Conservation (phyloP, 2,329 filamentous ascomycete species). For the Sporothrix humicola region DNA sequence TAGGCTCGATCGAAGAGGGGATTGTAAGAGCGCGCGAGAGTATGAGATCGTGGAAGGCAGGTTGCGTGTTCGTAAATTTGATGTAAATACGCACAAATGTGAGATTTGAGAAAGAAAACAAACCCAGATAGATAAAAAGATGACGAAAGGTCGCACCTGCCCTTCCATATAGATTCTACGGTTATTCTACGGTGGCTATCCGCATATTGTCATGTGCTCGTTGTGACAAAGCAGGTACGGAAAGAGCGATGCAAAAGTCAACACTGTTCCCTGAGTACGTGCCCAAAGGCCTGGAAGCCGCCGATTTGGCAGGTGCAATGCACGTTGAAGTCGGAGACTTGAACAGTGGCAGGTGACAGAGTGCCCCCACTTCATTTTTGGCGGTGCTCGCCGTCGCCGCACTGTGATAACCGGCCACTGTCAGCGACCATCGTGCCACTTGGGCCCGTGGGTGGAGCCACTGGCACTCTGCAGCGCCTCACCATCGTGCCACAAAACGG, state of each 20-base stretch:
- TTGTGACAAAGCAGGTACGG: neutral
- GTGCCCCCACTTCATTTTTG: conserved; percentile 11
- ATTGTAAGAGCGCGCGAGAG: neutral
- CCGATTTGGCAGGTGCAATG: conserved; percentile 6
- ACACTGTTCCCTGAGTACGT: neutral
- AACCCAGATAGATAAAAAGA: neutral
- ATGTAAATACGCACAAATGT: too few relatives aligned
- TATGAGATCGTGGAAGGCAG: too few relatives aligned
- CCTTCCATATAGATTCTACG: neutral
- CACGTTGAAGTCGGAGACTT: neutral
- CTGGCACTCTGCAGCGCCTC: conserved; percentile 17
- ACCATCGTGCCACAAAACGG: conserved; percentile 30
- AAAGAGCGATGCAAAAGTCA: conserved; percentile 5
- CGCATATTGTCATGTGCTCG: neutral
- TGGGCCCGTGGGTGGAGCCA: conserved; percentile 29
- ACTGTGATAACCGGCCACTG: conserved; percentile 28
- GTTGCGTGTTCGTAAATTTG: too few relatives aligned
- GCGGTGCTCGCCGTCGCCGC: conserved; percentile 28
- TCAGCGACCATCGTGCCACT: conserved; percentile 33
- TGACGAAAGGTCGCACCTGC: neutral
- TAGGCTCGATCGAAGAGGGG: neutral
- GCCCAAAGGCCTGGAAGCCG: neutral
- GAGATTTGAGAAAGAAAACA: neutral
- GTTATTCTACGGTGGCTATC: neutral
- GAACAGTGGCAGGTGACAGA: neutral